phyloP scores from a whole-genome alignment of 352 stramenopile genomes.

The Phytophthora cryptogea region DNA sequence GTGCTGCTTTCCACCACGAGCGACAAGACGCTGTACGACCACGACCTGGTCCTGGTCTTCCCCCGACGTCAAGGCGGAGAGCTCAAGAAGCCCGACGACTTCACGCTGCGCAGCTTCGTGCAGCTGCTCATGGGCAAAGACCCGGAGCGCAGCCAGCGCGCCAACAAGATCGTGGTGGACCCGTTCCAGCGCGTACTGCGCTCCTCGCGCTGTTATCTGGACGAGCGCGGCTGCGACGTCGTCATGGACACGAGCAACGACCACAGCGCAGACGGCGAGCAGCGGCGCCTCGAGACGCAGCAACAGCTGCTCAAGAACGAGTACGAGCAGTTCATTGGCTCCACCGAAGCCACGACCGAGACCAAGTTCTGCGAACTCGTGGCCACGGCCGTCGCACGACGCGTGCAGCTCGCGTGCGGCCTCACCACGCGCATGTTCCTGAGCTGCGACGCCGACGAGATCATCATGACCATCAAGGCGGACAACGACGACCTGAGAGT shows the following conservation, averaged over 20 bases:
- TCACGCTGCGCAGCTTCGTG: slow-evolving; percentile 67
- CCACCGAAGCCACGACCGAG: slow-evolving; percentile 50
- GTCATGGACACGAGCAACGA: slow-evolving; percentile 46
- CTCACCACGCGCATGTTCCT: slow-evolving; percentile 83
- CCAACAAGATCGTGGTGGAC: slow-evolving; percentile 61
- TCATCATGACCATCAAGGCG: slow-evolving; percentile 83
- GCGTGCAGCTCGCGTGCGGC: slow-evolving; percentile 76
- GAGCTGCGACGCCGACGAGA: slow-evolving; percentile 75
- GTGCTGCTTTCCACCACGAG: slow-evolving; percentile 10
- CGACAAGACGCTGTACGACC: slow-evolving; percentile 69
- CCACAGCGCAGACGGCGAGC: slow-evolving; percentile 55
- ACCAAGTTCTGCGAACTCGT: slow-evolving; percentile 71
- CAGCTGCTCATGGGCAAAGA: slow-evolving; percentile 74
- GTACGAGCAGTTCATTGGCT: slow-evolving; percentile 63
- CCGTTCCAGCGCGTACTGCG: slow-evolving; percentile 73
- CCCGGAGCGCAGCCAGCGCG: slow-evolving; percentile 36
- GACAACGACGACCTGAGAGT: slow-evolving; percentile 77
- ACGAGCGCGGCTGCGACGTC: slow-evolving; percentile 57
- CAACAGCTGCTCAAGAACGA: slow-evolving; percentile 56
- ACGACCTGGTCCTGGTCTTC: slow-evolving; percentile 87
- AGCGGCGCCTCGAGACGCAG: slow-evolving; percentile 42
- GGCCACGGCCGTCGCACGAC: slow-evolving; percentile 59
- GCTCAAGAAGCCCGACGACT: slow-evolving; percentile 66
- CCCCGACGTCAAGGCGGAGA: slow-evolving; percentile 64
- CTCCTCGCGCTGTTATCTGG: slow-evolving; percentile 71